Evolutionary conservation across 176 grass and related monocot species (phyloP).

Genomic region (Carex myosuroides): DNA sequence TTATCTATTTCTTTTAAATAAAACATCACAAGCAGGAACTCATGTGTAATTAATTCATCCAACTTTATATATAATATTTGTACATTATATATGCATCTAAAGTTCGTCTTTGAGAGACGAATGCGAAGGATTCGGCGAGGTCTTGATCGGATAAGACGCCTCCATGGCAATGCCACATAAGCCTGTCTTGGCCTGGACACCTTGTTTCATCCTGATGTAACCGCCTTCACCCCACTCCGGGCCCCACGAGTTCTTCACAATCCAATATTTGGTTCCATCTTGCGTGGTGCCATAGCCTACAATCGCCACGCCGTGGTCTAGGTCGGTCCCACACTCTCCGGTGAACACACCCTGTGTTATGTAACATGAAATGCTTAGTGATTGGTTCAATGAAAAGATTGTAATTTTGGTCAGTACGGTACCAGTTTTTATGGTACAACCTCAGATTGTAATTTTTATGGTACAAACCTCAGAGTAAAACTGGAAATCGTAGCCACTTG

Average conservation of each 20-base stretch:
- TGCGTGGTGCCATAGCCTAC: conserved; percentile 38
- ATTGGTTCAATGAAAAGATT: background rate
- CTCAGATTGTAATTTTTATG: conserved; percentile 26
- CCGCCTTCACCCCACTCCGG: conserved; percentile 55
- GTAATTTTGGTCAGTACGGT: background rate
- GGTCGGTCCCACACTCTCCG: conserved; percentile 40
- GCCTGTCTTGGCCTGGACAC: conserved; percentile 7
- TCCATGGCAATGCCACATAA: conserved; percentile 68
- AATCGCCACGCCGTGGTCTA: conserved; percentile 51
- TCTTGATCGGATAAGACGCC: conserved; percentile 51
- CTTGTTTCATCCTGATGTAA: conserved; percentile 62
- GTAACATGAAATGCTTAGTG: background rate
- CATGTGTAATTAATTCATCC: background rate
- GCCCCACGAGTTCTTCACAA: conserved; percentile 72
- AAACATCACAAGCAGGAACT: background rate
- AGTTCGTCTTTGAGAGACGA: conserved; percentile 15
- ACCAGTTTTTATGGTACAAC: conserved; percentile 10
- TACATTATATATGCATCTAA: conserved; percentile 12
- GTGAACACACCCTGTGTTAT: conserved; percentile 61
- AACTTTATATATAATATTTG: background rate
- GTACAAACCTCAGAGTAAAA: conserved; percentile 70
- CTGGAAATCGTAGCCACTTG: conserved; percentile 46
- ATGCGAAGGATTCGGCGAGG: conserved; percentile 13
- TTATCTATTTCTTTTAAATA: background rate
- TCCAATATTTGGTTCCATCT: conserved; percentile 57